A percentile compares a stretch with the other conserved stretches of the same genome.
Conservation (phyloP, 1,284 basidiomycete species). For the Stygiomarasmius scandens region DNA sequence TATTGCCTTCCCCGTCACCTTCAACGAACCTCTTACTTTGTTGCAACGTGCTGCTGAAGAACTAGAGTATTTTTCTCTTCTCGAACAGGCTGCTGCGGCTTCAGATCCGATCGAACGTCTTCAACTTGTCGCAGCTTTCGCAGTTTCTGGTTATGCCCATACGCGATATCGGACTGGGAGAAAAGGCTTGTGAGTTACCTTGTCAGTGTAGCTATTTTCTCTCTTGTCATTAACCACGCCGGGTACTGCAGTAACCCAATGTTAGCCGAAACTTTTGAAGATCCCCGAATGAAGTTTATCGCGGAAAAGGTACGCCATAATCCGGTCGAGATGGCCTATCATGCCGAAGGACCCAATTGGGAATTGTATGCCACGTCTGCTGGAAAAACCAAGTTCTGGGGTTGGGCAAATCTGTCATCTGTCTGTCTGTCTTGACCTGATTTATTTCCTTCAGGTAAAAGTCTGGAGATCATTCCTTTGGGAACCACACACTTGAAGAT, state of each 20-base stretch:
- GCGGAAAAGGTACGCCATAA: constrained; percentile 90
- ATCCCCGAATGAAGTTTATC: constrained; percentile 76
- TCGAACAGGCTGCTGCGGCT: constrained; percentile 66
- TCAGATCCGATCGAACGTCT: constrained; percentile 74
- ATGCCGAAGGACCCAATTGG: constrained; percentile 81
- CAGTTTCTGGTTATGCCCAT: constrained; percentile 82
- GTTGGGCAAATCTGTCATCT: constrained; percentile 43
- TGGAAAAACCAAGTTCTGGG: constrained; percentile 90
- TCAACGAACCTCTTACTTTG: constrained; percentile 87
- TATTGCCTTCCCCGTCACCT: constrained; percentile 83
- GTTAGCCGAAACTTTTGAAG: constrained; percentile 89
- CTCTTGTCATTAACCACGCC: constrained; percentile 9
- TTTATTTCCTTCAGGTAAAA: constrained; percentile 60
- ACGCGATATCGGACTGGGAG: constrained; percentile 78
- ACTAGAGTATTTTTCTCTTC: constrained; percentile 75
- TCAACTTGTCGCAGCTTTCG: constrained; percentile 80
- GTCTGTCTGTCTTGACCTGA: constrained; percentile 15
- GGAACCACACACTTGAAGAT: constrained; percentile 70
- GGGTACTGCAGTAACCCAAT: constrained; percentile 71
- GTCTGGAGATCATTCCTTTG: constrained; percentile 80
- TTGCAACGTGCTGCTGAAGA: constrained; percentile 84
- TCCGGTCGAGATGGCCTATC: constrained; percentile 82
- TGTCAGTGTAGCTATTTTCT: constrained; percentile 5
- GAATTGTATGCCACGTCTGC: constrained; percentile 70
- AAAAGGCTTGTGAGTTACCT: constrained; percentile 78